Conservation (phyloP, 768 basidiomycete genomes). For the Agrocybe chaxingu region DNA sequence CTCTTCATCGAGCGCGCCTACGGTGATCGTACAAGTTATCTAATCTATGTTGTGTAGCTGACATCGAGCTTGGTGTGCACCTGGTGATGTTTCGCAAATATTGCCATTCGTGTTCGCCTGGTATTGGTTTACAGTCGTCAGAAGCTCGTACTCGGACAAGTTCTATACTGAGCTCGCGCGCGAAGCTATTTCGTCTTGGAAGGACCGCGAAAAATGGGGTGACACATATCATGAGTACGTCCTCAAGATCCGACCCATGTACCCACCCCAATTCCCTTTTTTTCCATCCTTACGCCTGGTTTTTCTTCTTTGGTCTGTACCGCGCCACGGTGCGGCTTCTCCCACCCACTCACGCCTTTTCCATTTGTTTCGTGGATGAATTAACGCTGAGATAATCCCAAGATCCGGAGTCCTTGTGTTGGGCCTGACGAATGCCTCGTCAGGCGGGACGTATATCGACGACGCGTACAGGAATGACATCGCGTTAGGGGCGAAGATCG, state of each 20-base stretch:
- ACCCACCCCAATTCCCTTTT: neutral
- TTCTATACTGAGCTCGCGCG: constrained; percentile 71
- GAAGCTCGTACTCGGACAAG: constrained; percentile 66
- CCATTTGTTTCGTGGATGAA: neutral
- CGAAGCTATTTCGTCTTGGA: constrained; percentile 79
- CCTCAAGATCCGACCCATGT: constrained; percentile 16
- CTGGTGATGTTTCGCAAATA: neutral
- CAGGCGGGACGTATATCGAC: constrained; percentile 40
- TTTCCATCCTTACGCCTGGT: neutral
- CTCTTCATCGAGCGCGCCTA: neutral
- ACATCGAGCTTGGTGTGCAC: too few species aligned
- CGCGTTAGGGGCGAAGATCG: constrained; percentile 49
- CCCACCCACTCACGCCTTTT: neutral
- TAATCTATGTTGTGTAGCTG: too few species aligned
- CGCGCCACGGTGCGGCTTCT: constrained; percentile 3
- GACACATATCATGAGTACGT: constrained; percentile 81
- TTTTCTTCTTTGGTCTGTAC: neutral
- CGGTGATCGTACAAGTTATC: neutral
- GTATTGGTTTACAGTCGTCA: constrained; percentile 48
- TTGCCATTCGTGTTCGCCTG: neutral
- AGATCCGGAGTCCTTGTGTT: constrained; percentile 73
- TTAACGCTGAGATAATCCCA: constrained; percentile 4
- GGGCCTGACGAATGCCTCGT: constrained; percentile 25
- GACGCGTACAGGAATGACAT: constrained; percentile 63
- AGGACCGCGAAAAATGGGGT: constrained; percentile 58